A percentile compares a stretch with the other conserved stretches of the same genome.
These are phyloP conservation scores for Chlamydomonas sphaeroides DNA, from an alignment of 139 green algal species.

Conservation along the genomic window DNA sequence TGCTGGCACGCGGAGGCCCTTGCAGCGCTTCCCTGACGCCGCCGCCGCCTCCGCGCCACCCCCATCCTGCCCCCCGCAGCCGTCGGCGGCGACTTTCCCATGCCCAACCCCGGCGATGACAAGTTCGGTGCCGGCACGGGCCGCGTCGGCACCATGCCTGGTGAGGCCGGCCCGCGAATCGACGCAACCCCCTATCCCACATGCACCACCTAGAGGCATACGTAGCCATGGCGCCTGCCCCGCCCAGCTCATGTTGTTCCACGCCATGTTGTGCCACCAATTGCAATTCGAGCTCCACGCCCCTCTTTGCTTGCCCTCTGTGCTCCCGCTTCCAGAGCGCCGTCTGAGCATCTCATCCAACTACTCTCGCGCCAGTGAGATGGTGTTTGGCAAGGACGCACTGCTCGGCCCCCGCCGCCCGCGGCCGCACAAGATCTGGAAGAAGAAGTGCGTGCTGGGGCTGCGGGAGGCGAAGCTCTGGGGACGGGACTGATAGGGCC, in stretches of 20 bases:
- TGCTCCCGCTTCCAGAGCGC: slow-evolving; percentile 10
- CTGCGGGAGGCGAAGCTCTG: too few species aligned
- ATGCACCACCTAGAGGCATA: too few species aligned
- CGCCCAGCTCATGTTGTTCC: too few species aligned
- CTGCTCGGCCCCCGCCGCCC: slow-evolving; percentile 63
- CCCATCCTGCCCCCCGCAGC: too few species aligned
- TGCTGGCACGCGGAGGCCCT: too few species aligned
- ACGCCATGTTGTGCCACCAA: too few species aligned
- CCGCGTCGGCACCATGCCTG: slow-evolving; percentile 8
- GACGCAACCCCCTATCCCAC: background rate
- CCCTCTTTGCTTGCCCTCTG: too few species aligned
- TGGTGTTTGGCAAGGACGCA: slow-evolving; percentile 35
- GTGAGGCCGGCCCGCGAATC: background rate
- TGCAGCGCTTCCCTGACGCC: too few species aligned
- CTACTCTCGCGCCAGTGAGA: slow-evolving; percentile 35
- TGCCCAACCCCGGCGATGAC: background rate
- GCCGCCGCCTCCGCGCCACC: too few species aligned
- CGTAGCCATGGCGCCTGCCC: too few species aligned
- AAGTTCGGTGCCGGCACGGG: background rate
- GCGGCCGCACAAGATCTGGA: slow-evolving; percentile 71
- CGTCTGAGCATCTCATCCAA: slow-evolving; percentile 34
- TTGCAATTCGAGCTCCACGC: too few species aligned
- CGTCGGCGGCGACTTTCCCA: background rate
- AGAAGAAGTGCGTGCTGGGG: slow-evolving; percentile 56
- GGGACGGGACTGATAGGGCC: too few species aligned